Base-by-base conservation (phyloP, 2,329 filamentous ascomycete species). In the Sporothrix brasiliensis region DNA sequence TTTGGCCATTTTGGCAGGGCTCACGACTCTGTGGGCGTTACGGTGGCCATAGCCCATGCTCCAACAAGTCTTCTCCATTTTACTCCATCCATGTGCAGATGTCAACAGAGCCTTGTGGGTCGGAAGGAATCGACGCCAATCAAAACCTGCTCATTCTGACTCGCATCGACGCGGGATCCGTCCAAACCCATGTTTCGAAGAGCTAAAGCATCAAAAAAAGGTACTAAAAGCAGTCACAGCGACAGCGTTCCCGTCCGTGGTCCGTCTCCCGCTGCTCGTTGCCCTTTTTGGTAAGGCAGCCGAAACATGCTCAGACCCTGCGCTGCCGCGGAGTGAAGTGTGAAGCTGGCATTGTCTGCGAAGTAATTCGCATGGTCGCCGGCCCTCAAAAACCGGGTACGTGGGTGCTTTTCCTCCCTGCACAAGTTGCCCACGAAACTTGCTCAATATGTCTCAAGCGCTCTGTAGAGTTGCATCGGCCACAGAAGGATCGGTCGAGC, bases 61-160 rank as follows among this genome's bases (percentile, higher is more conserved):
- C 9, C 30, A 41, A 30, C 34, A 5, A 34, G 34, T 9, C 3
- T 34, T 34, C 34, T 34, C 34, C 34, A 34, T 34, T 60, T 41
- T 39, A 34, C 39, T 47, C 58, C 58, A 63, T 47, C 58, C 2
- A 47, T 21, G 11, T 44, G 41, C 58, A 24, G 24, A 13, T 27
- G 58, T 63, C 58, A 63, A 44, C 30, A 44, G 58, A 63, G 58
- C 58, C 58, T 63, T 63, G 60, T 63, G 60, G 58, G 60, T 27
- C 39, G n/a, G 9, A 6, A 7, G 13, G 21, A 21, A 13, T 4
- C 41, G 30, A 24, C 10, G 61, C 61, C 47, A 66, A 66, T 39
- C 21, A 27, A 66, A 66, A 66, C 47, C 27, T 66, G 61, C 61
- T 66, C 61, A 66, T 66, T 66, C 27, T 66, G 61, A 50, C 61